Evolutionary conservation across 495 filamentous ascomycete genomes (phyloP).

Genomic region (Bombardia bombarda): DNA sequence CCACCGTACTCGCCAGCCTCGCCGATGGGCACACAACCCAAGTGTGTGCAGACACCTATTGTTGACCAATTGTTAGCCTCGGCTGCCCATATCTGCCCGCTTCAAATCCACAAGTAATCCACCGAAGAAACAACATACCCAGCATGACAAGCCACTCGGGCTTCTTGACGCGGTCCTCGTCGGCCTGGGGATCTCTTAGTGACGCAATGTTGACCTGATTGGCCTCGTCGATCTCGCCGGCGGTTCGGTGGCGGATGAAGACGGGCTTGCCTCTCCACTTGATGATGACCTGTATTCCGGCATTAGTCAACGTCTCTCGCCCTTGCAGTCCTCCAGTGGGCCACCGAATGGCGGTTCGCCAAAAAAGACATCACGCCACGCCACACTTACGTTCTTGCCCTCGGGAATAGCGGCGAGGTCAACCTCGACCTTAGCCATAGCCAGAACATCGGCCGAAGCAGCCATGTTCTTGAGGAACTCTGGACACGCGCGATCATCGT

Average conservation of each 20-base stretch:
- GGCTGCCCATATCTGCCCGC: background rate
- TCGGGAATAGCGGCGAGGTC: conserved; percentile 86
- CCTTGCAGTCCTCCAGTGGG: too few relatives aligned
- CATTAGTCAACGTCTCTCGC: too few relatives aligned
- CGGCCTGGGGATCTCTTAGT: conserved; percentile 84
- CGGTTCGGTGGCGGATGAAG: conserved; percentile 98
- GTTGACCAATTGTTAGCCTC: conserved; percentile 8
- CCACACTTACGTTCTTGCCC: conserved; percentile 99
- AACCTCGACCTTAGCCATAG: conserved; percentile 99
- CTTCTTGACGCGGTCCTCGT: conserved; percentile 91
- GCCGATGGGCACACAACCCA: conserved; percentile 98
- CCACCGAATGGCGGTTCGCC: too few relatives aligned
- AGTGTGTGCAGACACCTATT: conserved; percentile 91
- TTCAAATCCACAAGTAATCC: too few relatives aligned
- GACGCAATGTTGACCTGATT: conserved; percentile 64
- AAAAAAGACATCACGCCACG: too few relatives aligned
- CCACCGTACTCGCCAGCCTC: conserved; percentile 97
- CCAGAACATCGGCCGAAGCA: conserved; percentile 95
- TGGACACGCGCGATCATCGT: conserved; percentile 30
- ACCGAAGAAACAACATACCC: conserved; percentile 49
- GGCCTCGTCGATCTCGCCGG: conserved; percentile 78
- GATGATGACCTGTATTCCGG: conserved; percentile 91
- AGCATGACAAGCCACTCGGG: conserved; percentile 99
- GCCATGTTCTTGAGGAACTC: conserved; percentile 99
- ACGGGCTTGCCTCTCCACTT: conserved; percentile 99